Base-by-base conservation (phyloP, 805 yeast species). In the Saturnispora mendoncae region DNA sequence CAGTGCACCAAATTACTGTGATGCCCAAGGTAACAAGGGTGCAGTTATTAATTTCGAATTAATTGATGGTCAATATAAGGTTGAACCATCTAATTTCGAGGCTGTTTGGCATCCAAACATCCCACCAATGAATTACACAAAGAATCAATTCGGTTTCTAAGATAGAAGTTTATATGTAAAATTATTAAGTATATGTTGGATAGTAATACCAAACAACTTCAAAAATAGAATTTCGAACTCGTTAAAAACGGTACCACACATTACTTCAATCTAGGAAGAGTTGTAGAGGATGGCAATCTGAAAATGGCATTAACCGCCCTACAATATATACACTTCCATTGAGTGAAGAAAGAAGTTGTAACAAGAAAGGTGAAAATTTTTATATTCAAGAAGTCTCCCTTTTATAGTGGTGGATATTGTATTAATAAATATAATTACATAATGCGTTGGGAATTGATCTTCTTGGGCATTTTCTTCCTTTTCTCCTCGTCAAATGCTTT, bases 1-100 rank as follows among this genome's bases (percentile, higher is more conserved):
- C 61, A 80, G 94, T 61, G 99, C 99, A 0, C 99, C 99, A 27
- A 90, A 92, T 60, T 90, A 90, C 62, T 90, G 97, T 66, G 99
- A 92, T 58, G 67, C 80, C 13, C 87, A 85, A 42, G 95, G 94
- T 12, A 92, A 92, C 61, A 61, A 76, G 49, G 99, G 97, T 40
- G 97, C 94, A 8, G 82, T 83, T 42, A 80, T 92, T 46, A 83
- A 87, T 54, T 72, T 90, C 50, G 62, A 69, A 46, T 69, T 66
- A 14, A 53, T 61, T 6, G 68, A 74, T 48, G 71, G 67, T 33
- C 72, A 68, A 15, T 66, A 66, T 36, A 61, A 68, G 40, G 26
- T 41, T 4, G 40, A 41, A 13, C 39, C 38, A 4, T 69, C 69
- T 46, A 76, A 79, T 12, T 88, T 85, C 58, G 72, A 65, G 23